phyloP scores from a whole-genome alignment of 768 basidiomycete species.

The Tephrocybe sp. region DNA sequence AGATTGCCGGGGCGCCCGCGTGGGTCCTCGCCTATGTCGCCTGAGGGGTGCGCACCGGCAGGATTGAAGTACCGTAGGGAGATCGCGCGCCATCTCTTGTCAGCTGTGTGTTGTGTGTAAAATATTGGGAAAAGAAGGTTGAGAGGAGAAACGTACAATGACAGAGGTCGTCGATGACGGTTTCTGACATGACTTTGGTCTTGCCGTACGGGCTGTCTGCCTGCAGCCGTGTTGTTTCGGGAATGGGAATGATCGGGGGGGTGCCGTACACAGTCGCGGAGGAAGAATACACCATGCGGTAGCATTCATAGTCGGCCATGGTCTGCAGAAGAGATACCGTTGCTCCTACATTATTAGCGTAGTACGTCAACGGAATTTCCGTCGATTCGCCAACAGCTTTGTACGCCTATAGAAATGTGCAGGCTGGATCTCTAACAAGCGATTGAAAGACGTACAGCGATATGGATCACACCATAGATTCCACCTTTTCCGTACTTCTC shows the following conservation, averaged over 20 bases:
- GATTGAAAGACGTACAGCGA: constrained; percentile 58
- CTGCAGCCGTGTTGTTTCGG: constrained; percentile 82
- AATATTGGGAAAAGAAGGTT: not conserved
- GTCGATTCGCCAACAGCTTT: constrained; percentile 98
- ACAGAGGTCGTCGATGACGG: constrained; percentile 85
- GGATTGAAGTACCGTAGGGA: constrained; percentile 98
- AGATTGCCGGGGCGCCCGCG: constrained; percentile 92
- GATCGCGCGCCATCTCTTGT: constrained; percentile 74
- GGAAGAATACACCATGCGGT: constrained; percentile 92
- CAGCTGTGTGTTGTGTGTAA: constrained; percentile 42
- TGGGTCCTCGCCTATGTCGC: constrained; percentile 95
- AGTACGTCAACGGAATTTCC: constrained; percentile 91
- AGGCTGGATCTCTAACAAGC: not conserved
- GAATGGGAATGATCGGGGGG: constrained; percentile 89
- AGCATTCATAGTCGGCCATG: constrained; percentile 83
- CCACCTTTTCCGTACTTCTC: constrained; percentile 83
- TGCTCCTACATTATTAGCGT: constrained; percentile 89
- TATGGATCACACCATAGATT: constrained; percentile 95
- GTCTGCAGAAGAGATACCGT: constrained; percentile 82
- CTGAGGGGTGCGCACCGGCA: constrained; percentile 97
- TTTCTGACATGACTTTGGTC: constrained; percentile 95
- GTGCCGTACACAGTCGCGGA: constrained; percentile 98
- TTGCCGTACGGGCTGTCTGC: constrained; percentile 94
- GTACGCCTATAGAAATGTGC: constrained; percentile 60
- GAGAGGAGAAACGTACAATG: constrained; percentile 45